Base-by-base conservation (phyloP, 1,284 basidiomycete species). In the Cutaneotrichosporon cavernicola region DNA sequence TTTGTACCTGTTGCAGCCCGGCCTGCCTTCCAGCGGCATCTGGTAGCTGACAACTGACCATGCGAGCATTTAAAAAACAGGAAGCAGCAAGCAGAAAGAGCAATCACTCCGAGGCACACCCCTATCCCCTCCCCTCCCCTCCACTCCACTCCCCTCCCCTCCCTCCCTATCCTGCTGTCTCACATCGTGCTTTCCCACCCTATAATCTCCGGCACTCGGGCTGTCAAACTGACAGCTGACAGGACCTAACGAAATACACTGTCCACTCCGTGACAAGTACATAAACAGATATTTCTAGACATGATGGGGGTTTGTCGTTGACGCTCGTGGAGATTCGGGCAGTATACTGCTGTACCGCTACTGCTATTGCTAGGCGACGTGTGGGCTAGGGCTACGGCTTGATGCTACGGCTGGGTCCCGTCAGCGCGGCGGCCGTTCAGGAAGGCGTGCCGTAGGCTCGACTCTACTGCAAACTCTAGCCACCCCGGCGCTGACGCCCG, bases 401-500 rank as follows among this genome's bases (percentile, higher is more conserved):
- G 18, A 13, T 36, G 34, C 5, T 36, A 26, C 34, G 11, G 7
- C 11, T 8, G 7, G 34, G 34, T 36, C 34, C 11, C 34, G 38
- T 40, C 38, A 16, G 38, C 38, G 43, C 43, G 43, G 43, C 43
- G 43, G 18, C 18, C 18, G 43, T 2, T 21, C 49, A 50, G 49
- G 49, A 50, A 30, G 13, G 49, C 49, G 11, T 50, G 49, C 11
- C 49, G 49, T 11, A 50, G 49, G 14, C 49, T 26, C 26, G 49
- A 26, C 49, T 50, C 22, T 10, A 30, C 49, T 7, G 26, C 51
- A 53, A 31, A 53, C 30, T 53, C 51, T 32, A 31, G 9, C 51
- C 26, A 53, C 51, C 36, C 50, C 34, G 22, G 22, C 60, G 51
- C 60, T 68, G 66, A 57, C 59, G 34, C 40, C 59, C 60, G 46